A percentile compares a stretch with the other conserved stretches of the same genome.
Conservation (phyloP, 78 protist genomes). For the Creolimax fragrantissima region DNA sequence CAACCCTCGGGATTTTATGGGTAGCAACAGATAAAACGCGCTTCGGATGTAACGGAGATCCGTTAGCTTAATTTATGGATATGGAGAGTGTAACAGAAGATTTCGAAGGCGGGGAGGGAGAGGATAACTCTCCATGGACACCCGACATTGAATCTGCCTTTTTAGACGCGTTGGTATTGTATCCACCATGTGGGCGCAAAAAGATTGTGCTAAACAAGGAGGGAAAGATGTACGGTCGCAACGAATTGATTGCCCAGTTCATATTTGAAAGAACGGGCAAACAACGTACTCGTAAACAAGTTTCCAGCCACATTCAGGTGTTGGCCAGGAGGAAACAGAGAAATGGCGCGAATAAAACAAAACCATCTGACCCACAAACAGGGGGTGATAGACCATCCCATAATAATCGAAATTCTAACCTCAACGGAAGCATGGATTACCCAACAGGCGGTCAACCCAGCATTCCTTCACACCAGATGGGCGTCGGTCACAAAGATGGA, state of each 20-base stretch:
- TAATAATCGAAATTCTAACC: no score
- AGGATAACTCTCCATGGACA: neutral
- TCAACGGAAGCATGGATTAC: no score
- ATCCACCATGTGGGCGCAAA: neutral
- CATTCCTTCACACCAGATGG: no score
- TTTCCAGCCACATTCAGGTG: conserved; percentile 49
- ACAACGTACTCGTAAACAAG: conserved; percentile 33
- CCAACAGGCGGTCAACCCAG: no score
- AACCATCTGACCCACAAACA: no score
- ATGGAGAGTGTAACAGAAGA: no score
- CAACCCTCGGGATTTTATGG: no score
- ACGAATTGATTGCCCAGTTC: conserved; percentile 33
- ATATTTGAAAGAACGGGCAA: conserved; percentile 33
- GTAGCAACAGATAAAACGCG: no score
- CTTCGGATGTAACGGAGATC: no score
- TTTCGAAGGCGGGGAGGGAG: neutral
- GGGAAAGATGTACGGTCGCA: conserved; percentile 16
- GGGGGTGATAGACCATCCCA: no score
- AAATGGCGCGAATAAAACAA: neutral
- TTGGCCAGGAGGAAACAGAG: conserved; percentile 21
- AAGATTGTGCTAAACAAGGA: neutral
- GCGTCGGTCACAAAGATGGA: no score
- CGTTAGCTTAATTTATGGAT: no score
- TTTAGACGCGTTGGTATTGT: neutral
- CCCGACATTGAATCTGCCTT: neutral